These are phyloP conservation scores for Alopecurus myosuroides DNA, from an alignment of 176 grass and related monocot genomes.

Conservation along the genomic window DNA sequence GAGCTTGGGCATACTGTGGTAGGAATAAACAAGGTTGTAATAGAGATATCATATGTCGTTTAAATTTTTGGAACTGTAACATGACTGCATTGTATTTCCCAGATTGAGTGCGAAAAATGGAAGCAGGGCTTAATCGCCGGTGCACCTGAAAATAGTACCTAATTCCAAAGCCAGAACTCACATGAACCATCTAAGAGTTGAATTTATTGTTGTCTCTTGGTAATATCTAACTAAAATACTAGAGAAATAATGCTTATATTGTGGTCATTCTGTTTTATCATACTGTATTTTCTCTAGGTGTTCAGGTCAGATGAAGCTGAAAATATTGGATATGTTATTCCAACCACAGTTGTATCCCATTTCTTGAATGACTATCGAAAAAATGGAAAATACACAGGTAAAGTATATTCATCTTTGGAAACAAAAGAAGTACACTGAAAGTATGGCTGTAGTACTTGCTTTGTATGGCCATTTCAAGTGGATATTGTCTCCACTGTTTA, in stretches of 20 bases:
- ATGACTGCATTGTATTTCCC: not conserved
- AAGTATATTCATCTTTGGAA: conserved; percentile 10
- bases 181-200: conserved; percentile 1
- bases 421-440: not conserved
- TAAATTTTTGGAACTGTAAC: conserved; percentile 1
- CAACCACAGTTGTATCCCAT: conserved; percentile 97
- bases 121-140: not conserved
- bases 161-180: not conserved
- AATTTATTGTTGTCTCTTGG: not conserved
- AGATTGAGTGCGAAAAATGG: not conserved
- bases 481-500: not conserved
- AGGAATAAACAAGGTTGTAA: not conserved
- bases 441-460: not conserved
- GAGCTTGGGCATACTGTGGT: not conserved
- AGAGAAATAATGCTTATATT: not conserved
- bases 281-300: conserved; percentile 74
- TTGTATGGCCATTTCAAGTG: not conserved
- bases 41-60: not conserved
- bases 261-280: conserved; percentile 30
- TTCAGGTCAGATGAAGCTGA: conserved; percentile 94
- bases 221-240: conserved; percentile 2
- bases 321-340: conserved; percentile 99
- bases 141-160: not conserved
- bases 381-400: conserved; percentile 98
- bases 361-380: conserved; percentile 91